Evolutionary conservation across 2,329 filamentous ascomycete species (phyloP).

Genomic region (Venturiaceae sp.): DNA sequence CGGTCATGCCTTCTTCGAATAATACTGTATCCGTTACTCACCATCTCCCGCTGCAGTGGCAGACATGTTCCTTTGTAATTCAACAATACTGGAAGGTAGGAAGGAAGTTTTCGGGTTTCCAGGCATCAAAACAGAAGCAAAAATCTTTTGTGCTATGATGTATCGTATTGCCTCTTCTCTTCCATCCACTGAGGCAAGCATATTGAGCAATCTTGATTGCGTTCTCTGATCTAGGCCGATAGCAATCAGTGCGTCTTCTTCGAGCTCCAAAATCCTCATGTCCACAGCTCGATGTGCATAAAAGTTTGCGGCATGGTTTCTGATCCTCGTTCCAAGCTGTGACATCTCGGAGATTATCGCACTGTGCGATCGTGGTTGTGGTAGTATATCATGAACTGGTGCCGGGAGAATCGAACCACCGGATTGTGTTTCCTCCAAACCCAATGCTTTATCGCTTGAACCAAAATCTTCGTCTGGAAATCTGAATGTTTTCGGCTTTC

Average conservation of each 20-base stretch:
- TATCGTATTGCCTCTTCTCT: background rate
- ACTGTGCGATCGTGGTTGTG: background rate
- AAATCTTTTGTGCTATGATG: background rate
- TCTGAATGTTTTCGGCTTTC: background rate
- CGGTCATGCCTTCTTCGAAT: background rate
- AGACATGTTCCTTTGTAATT: background rate
- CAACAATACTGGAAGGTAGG: background rate
- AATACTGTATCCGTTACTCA: background rate
- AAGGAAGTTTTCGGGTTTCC: background rate
- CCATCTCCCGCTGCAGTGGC: background rate
- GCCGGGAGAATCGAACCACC: background rate
- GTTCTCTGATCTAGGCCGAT: background rate
- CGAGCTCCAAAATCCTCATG: background rate
- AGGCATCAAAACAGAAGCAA: background rate
- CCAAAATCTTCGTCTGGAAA: background rate
- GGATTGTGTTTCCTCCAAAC: background rate
- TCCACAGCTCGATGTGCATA: background rate
- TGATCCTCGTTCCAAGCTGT: background rate
- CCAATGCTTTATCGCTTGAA: background rate
- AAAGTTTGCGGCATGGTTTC: background rate
- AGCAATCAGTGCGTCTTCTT: background rate
- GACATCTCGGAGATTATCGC: background rate
- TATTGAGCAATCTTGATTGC: background rate
- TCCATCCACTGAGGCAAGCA: background rate
- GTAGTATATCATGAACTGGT: background rate